Base-by-base conservation (phyloP, 768 basidiomycete genomes). In the Panaeolus papilionaceus region DNA sequence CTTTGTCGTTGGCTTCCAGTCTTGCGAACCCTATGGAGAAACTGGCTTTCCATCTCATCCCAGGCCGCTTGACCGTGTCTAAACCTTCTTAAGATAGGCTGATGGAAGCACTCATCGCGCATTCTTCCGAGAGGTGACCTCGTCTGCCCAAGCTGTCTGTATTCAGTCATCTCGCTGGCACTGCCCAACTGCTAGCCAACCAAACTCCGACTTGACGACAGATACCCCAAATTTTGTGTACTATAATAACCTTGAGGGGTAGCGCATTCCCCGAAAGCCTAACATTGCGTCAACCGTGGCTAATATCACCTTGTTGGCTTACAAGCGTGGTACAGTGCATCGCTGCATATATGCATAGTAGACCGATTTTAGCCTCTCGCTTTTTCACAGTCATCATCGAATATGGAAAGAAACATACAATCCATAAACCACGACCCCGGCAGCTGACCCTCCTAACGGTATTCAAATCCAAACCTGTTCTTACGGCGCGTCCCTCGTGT, bases 181-280 rank as follows among this genome's bases (percentile, higher is more conserved):
- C 54, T 58, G 54, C 54, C 54, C 33, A 33, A 26, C 54, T 58
- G 54, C 54, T 33, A 58, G 54, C 28, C 54, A 58, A 58, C 54
- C 54, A 58, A 58, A 58, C 54, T 58, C 54, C 54, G 54, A 58
- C 28, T 58, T 58, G 54, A 58, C 54, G 28, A 58, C 54, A 58
- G 54, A 33, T 33, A 37, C 54, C 54, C 54, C 54, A 58, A 58
- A 58, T 12, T 58, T 58, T 37, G 10, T 49, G 20, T 20, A 49
- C 47, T 49, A 49, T 37, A 28, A 58, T 58, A 58, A 28, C 54
- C 54, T 37, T 28, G 54, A 58, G 26, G 54, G 54, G 54, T 37
- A 58, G 33, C 6, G 14, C 12, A 28, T 58, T 58, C 54, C 33
- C 54, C 54, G 33, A 28, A 58, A 58, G 28, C 28, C 33, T 11